A percentile compares a stretch with the other conserved stretches of the same genome.
These are phyloP conservation scores for Termitomyces sp. DNA, from an alignment of 768 basidiomycete species.

Conservation along the genomic window DNA sequence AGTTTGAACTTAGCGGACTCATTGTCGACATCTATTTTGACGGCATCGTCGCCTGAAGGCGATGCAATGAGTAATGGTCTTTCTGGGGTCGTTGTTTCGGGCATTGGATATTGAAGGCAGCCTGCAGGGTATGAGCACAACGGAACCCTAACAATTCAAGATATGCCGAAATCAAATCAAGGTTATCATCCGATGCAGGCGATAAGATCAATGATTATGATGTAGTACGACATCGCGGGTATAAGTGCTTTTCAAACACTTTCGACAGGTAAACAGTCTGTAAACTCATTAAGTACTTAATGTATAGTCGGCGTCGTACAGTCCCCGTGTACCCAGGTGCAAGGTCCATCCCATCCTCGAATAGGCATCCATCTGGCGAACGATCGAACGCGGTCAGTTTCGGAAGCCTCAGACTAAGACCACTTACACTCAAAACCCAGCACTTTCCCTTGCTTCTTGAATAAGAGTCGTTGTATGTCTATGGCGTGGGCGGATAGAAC, in stretches of 20 bases:
- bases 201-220: no score
- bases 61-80: neutral
- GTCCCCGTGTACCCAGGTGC: neutral
- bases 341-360: neutral
- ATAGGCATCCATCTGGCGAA: neutral
- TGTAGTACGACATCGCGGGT: no score
- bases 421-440: conserved; percentile 12
- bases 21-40: conserved; percentile 9
- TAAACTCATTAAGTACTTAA: neutral
- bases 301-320: neutral
- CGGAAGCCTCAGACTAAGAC: neutral
- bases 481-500: conserved; percentile 45
- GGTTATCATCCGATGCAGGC: neutral
- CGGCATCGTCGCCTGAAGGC: conserved; percentile 7
- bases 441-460: conserved; percentile 25
- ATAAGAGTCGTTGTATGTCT: conserved; percentile 28
- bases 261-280: neutral
- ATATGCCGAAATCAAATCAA: neutral
- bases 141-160: neutral
- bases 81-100: conserved; percentile 5
- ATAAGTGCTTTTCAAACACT: neutral
- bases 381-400: neutral
- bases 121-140: neutral
- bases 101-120: conserved; percentile 1
- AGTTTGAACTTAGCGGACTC: conserved; percentile 40